Evolutionary conservation across 208 protist species (phyloP).

Genomic region (Trypanosoma rangeli): DNA sequence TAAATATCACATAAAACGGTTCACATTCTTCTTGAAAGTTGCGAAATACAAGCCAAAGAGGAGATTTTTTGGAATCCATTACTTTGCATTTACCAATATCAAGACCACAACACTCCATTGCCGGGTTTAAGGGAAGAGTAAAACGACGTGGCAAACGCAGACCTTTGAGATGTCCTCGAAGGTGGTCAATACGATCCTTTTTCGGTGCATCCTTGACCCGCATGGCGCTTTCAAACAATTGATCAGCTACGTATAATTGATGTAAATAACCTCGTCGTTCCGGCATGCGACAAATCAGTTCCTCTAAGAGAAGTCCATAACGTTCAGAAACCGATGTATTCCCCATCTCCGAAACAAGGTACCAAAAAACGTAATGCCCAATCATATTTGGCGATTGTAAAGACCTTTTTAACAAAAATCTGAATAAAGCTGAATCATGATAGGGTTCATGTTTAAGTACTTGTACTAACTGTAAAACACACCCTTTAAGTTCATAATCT

Average conservation of each 20-base stretch:
- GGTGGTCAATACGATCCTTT: constrained; percentile 46
- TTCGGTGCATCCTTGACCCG: constrained; percentile 48
- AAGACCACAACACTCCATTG: constrained; percentile 71
- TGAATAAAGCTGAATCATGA: constrained; percentile 68
- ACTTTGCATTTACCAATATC: constrained; percentile 91
- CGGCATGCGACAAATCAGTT: constrained; percentile 69
- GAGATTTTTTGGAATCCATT: constrained; percentile 93
- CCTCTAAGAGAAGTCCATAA: constrained; percentile 81
- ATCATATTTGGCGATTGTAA: constrained; percentile 72
- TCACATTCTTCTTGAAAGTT: constrained; percentile 74
- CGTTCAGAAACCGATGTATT: constrained; percentile 68
- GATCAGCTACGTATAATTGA: constrained; percentile 60
- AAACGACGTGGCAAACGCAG: constrained; percentile 62
- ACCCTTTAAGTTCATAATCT: constrained; percentile 71
- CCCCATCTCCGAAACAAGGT: constrained; percentile 86
- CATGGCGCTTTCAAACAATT: constrained; percentile 61
- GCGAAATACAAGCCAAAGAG: constrained; percentile 90
- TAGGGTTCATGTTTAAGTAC: constrained; percentile 88
- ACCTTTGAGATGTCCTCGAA: constrained; percentile 45
- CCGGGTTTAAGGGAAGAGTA: constrained; percentile 64
- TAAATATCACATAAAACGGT: constrained; percentile 83
- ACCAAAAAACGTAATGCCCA: constrained; percentile 87
- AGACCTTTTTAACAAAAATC: constrained; percentile 72
- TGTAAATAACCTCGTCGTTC: constrained; percentile 47
- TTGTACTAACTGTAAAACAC: constrained; percentile 86